phyloP scores from a whole-genome alignment of 73 alveolate genomes.

The Symbiodinium natans region DNA sequence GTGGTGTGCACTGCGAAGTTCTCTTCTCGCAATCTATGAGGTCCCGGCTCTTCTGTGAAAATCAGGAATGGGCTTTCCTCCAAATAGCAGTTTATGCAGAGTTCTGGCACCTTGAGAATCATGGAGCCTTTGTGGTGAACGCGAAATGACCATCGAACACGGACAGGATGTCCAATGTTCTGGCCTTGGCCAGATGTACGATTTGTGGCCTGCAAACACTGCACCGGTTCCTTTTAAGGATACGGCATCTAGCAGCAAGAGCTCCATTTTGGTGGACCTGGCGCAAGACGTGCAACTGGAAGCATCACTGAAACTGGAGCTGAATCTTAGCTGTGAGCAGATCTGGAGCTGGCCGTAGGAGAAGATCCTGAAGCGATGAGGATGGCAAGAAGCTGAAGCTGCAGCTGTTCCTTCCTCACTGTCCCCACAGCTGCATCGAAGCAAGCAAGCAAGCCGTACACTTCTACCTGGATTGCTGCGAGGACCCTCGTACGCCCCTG shows the following conservation, averaged over 20 bases:
- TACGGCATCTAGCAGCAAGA: constrained; percentile 32
- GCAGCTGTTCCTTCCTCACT: too few relatives aligned
- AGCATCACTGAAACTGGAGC: background rate
- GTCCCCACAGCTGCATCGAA: background rate
- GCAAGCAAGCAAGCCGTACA: background rate
- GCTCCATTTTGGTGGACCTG: constrained; percentile 84
- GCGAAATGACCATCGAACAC: constrained; percentile 87
- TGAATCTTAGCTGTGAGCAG: background rate
- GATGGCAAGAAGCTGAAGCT: too few relatives aligned
- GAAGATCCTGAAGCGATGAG: constrained; percentile 52
- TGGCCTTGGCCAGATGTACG: constrained; percentile 18
- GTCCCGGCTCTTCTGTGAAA: constrained; percentile 60
- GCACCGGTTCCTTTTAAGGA: background rate
- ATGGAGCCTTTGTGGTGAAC: constrained; percentile 61
- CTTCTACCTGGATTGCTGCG: too few relatives aligned
- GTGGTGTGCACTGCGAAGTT: too few relatives aligned
- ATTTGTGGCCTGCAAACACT: too few relatives aligned
- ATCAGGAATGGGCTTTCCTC: constrained; percentile 92
- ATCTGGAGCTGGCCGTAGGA: constrained; percentile 77
- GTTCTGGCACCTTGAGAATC: background rate
- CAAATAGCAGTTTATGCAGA: background rate
- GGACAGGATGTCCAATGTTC: constrained; percentile 33
- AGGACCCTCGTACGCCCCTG: too few relatives aligned
- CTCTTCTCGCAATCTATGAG: too few relatives aligned
- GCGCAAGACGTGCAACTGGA: background rate